Conservation (phyloP, 1,139 yeast species). For the Lodderomyces orthopsilosis region DNA sequence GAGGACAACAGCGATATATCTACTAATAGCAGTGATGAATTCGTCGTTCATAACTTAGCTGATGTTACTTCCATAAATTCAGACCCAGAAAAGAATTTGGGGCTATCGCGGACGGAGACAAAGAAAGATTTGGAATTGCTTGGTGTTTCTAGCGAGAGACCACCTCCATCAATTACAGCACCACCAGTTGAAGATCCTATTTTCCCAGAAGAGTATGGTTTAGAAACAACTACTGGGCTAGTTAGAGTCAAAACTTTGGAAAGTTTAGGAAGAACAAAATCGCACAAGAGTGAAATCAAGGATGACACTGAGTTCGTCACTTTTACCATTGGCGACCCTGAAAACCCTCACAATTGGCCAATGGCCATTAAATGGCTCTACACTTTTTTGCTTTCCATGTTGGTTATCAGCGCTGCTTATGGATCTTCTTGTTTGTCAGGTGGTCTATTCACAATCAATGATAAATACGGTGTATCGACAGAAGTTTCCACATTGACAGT, state of each 20-base stretch:
- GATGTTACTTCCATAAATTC: neutral
- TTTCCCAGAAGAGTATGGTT: constrained; percentile 87
- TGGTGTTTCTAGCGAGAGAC: constrained; percentile 55
- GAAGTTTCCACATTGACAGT: constrained; percentile 81
- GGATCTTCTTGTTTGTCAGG: constrained; percentile 92
- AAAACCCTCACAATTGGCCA: constrained; percentile 86
- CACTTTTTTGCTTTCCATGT: constrained; percentile 61
- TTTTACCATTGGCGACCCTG: constrained; percentile 71
- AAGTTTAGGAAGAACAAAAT: constrained; percentile 56
- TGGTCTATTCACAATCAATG: constrained; percentile 63
- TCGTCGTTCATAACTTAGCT: neutral
- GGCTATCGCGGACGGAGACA: constrained; percentile 57
- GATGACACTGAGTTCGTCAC: constrained; percentile 83
- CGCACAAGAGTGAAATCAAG: constrained; percentile 4
- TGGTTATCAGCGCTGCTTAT: constrained; percentile 84
- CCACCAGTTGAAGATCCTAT: constrained; percentile 66
- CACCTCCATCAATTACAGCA: constrained; percentile 56
- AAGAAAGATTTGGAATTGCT: constrained; percentile 59
- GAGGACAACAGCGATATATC: neutral
- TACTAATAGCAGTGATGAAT: neutral
- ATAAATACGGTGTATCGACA: constrained; percentile 61
- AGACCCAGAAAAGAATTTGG: constrained; percentile 6
- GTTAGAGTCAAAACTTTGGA: constrained; percentile 76
- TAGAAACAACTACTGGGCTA: constrained; percentile 84
- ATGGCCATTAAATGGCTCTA: constrained; percentile 57